Conservation (phyloP, 495 filamentous ascomycete species). For the Penicillium riverlandense region DNA sequence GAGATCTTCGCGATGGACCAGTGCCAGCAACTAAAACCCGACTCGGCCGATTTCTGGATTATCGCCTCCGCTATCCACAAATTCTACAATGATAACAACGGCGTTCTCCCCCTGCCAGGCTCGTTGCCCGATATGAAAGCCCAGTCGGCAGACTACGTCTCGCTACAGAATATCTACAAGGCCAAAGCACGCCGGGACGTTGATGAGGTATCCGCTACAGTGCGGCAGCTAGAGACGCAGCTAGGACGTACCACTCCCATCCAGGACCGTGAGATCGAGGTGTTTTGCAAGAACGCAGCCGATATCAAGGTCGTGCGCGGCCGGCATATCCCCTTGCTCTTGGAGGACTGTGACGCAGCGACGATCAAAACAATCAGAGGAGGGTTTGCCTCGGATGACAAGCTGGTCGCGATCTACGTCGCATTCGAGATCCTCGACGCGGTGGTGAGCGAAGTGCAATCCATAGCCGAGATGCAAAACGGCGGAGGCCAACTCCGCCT, state of each 20-base stretch:
- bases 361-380: conserved; percentile 27
- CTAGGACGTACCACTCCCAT: conserved; percentile 44
- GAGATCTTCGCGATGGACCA: conserved; percentile 70
- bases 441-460: conserved; percentile 20
- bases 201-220: conserved; percentile 65
- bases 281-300: conserved; percentile 92
- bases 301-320: conserved; percentile 83
- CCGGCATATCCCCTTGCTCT: conserved; percentile 41
- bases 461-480: conserved; percentile 23
- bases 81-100: conserved; percentile 64
- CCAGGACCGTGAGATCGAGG: conserved; percentile 71
- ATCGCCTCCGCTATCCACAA: conserved; percentile 72
- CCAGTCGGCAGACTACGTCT: conserved; percentile 82
- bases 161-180: conserved; percentile 92
- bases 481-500: conserved; percentile 4
- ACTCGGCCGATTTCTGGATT: conserved; percentile 70
- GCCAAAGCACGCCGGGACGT: conserved; percentile 74
- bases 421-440: conserved; percentile 60
- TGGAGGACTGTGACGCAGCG: conserved; percentile 19
- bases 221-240: conserved; percentile 52
- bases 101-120: conserved; percentile 71
- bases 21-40: conserved; percentile 38
- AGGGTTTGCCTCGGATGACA: conserved; percentile 37
- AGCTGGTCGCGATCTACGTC: conserved; percentile 71
- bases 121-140: conserved; percentile 98